Percentiles rank a stretch among this genome's conserved stretches.
These are phyloP conservation scores for Calocybe cyanea DNA, from an alignment of 768 basidiomycete genomes.

Conservation along the genomic window DNA sequence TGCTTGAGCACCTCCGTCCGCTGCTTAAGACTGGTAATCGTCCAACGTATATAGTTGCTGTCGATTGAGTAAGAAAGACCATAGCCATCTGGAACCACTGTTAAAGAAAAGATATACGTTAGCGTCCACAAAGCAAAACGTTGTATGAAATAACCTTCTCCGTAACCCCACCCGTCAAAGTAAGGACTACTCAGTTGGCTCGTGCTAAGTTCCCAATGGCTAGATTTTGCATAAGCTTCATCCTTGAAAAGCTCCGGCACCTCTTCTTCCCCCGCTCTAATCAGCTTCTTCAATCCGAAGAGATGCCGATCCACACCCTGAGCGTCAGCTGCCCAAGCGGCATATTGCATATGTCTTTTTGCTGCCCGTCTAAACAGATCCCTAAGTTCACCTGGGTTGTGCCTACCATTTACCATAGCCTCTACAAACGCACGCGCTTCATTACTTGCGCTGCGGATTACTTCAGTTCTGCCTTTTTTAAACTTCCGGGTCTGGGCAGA, in stretches of 20 bases:
- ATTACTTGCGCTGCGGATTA: constrained; percentile 80
- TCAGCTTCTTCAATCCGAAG: constrained; percentile 85
- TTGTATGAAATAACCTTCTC: constrained; percentile 6
- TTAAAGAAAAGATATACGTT: constrained; percentile 1
- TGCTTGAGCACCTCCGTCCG: constrained; percentile 54
- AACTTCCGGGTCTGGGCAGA: constrained; percentile 92
- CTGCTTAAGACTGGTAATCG: constrained; percentile 71
- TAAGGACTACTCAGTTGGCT: constrained; percentile 78
- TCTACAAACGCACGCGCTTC: constrained; percentile 86
- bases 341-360: constrained; percentile 81
- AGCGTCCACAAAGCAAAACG: constrained; percentile 1
- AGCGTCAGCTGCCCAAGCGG: constrained; percentile 88
- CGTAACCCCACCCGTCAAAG: constrained; percentile 94
- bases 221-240: constrained; percentile 60
- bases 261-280: constrained; percentile 54
- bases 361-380: constrained; percentile 73
- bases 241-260: constrained; percentile 76
- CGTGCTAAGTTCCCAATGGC: constrained; percentile 93
- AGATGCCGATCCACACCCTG: constrained; percentile 95
- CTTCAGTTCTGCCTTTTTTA: constrained; percentile 89
- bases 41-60: constrained; percentile 83
- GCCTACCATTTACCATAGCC: constrained; percentile 70
- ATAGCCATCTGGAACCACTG: constrained; percentile 89
- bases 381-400: constrained; percentile 42
- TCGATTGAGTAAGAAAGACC: constrained; percentile 91